Evolutionary conservation across 164 flowering plant genomes (phyloP).

Genomic region (Vitis vinifera): DNA sequence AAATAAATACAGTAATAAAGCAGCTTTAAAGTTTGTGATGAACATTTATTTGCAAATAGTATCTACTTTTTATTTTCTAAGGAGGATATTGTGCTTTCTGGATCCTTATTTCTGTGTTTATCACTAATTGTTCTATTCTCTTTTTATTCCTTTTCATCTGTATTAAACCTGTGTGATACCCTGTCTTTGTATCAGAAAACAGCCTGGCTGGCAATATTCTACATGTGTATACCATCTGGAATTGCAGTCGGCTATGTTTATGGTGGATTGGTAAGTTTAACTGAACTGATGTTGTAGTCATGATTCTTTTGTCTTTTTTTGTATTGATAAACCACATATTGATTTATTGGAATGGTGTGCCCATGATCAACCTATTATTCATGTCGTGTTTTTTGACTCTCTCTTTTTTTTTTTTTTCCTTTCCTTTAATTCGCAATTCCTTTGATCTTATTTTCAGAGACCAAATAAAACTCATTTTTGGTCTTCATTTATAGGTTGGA

Average conservation of each 20-base stretch:
- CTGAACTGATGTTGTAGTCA: not conserved
- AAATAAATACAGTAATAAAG: no score
- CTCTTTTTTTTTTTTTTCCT: not conserved
- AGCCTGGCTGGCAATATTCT: constrained; percentile 45
- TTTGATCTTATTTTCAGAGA: not conserved
- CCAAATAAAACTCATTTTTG: not conserved
- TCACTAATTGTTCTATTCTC: not conserved
- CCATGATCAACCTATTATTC: not conserved
- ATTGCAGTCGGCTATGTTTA: constrained; percentile 47
- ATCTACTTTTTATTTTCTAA: no score
- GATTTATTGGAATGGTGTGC: not conserved
- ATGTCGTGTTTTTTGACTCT: not conserved
- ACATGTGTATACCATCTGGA: constrained; percentile 54
- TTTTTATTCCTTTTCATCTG: not conserved
- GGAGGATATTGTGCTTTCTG: no score
- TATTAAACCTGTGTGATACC: not conserved
- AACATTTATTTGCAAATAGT: no score
- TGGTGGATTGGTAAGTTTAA: constrained; percentile 44
- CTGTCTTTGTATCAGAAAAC: constrained; percentile 37
- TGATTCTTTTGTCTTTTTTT: not conserved
- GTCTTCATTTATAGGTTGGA: constrained; percentile 59
- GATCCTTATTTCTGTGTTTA: not conserved
- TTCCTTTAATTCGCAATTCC: not conserved
- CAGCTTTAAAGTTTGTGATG: no score
- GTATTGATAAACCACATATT: not conserved